These are phyloP conservation scores for Coleophoma cylindrospora DNA, from an alignment of 2,329 filamentous ascomycete species.

Conservation along the genomic window DNA sequence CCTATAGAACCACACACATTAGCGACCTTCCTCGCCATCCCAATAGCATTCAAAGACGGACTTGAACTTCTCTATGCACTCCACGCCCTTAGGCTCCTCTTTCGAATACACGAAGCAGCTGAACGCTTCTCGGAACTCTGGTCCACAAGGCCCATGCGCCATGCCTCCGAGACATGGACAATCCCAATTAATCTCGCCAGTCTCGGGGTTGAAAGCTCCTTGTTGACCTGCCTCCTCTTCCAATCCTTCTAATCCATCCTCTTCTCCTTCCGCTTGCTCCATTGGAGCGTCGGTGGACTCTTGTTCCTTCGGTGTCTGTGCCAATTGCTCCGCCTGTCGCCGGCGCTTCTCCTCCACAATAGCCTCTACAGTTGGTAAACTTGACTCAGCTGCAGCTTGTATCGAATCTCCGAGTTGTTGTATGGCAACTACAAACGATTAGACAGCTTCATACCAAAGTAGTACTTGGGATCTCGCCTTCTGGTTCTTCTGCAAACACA, in stretches of 20 bases:
- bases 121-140: constrained; percentile 92
- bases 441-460: constrained; percentile 6
- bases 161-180: constrained; percentile 96
- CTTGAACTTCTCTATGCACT: constrained; percentile 98
- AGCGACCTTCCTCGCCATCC: constrained; percentile 1
- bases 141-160: constrained; percentile 92
- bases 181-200: constrained; percentile 99
- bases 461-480: constrained; percentile 50
- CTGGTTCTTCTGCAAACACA: constrained; percentile 78
- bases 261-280: constrained; percentile 7
- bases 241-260: constrained; percentile 45
- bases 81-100: constrained; percentile 95
- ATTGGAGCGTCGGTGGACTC: constrained; percentile 15
- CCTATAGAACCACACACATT: constrained; percentile 42
- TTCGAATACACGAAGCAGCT: constrained; percentile 97
- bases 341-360: constrained; percentile 58
- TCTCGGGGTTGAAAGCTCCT: constrained; percentile 96
- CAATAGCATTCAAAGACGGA: constrained; percentile 38
- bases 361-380: constrained; percentile 61
- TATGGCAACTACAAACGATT: constrained; percentile 19
- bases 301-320: constrained; percentile 8
- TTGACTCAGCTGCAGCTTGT: constrained; percentile 36
- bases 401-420: constrained; percentile 29
- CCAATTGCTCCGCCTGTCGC: constrained; percentile 19
- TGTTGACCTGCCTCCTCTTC: constrained; percentile 82